Evolutionary conservation across 106 monocot species (phyloP).

Genomic region (Dactylorhiza incarnata): DNA sequence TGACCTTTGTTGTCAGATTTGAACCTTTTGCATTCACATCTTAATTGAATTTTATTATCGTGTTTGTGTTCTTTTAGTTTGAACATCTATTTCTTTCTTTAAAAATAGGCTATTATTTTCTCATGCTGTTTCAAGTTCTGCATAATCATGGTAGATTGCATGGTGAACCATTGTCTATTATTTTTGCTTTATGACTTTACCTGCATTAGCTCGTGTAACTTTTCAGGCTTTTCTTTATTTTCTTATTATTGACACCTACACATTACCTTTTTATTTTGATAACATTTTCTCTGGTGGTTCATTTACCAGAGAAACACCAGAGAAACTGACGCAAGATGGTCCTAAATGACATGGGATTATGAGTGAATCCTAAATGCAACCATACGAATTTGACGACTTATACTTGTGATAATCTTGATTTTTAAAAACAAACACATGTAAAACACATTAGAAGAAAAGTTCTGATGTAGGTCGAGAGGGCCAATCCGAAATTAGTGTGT

Average conservation of each 20-base stretch:
- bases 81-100: neutral
- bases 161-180: neutral
- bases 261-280: neutral
- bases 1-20: conserved; percentile 54
- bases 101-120: neutral
- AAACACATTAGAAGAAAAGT: no score
- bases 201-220: neutral
- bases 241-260: neutral
- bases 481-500: no score
- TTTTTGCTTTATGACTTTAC: neutral
- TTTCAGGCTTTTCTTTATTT: neutral
- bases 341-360: no score
- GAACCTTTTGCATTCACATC: neutral
- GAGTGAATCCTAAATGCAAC: no score
- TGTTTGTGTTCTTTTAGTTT: neutral
- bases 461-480: no score
- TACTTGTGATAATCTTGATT: no score
- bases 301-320: no score
- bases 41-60: neutral
- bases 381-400: no score
- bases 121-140: neutral
- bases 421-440: no score
- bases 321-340: no score
- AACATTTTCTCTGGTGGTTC: neutral
- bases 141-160: neutral